Conservation (phyloP, 2,329 filamentous ascomycete genomes). For the Sporothrix mexicana region DNA sequence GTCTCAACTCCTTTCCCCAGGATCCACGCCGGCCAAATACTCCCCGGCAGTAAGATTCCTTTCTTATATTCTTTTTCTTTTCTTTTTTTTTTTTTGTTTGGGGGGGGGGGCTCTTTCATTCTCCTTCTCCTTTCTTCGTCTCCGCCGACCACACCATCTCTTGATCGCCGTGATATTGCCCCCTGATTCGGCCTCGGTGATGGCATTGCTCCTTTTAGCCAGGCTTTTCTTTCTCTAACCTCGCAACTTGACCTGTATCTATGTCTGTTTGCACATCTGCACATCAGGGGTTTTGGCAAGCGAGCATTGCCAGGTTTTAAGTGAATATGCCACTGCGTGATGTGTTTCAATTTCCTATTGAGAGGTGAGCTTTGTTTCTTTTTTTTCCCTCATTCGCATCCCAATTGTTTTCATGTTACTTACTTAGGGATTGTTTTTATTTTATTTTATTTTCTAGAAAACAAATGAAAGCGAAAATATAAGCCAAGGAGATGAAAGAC, state of each 20-base stretch:
- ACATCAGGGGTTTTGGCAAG: conserved; percentile 17
- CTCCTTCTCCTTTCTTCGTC: no score
- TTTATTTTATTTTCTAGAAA: neutral
- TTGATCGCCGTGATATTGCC: conserved; percentile 26
- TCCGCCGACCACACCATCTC: neutral
- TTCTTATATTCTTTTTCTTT: neutral
- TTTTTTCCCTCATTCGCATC: no score
- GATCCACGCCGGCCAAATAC: neutral
- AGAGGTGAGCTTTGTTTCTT: no score
- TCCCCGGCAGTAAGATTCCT: neutral
- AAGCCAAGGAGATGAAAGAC: neutral
- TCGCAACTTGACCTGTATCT: no score
- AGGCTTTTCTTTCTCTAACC: neutral
- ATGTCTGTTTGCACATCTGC: neutral
- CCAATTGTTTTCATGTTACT: no score
- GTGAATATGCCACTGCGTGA: neutral
- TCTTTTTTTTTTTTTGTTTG: neutral
- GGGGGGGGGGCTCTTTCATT: no score
- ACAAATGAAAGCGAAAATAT: conserved; percentile 9
- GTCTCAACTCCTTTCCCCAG: neutral
- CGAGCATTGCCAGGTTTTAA: neutral
- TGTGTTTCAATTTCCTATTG: neutral
- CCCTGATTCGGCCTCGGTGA: conserved; percentile 25
- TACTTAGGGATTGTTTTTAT: no score
- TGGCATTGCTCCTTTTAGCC: neutral